Evolutionary conservation across 345 rosid genomes (phyloP).

Genomic region (Gossypium longicalyx): DNA sequence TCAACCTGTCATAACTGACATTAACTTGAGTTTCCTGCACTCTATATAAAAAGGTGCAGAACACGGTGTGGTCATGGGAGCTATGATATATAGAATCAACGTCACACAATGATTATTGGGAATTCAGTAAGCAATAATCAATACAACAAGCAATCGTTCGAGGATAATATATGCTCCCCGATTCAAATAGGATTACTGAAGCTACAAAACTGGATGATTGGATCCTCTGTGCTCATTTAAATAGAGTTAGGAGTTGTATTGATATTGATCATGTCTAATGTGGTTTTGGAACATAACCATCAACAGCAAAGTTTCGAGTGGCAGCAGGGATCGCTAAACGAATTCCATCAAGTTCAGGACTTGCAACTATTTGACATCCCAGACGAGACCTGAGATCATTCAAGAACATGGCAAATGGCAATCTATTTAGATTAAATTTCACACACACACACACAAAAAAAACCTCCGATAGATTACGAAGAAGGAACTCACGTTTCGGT

Average conservation of each 20-base stretch:
- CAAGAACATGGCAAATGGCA: not conserved
- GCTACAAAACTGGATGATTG: slow-evolving; percentile 34
- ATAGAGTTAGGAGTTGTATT: not conserved
- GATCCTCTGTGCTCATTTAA: slow-evolving; percentile 21
- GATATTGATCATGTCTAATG: slow-evolving; percentile 39
- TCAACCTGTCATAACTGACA: not conserved
- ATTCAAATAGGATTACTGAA: slow-evolving; percentile 3
- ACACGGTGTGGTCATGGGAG: not conserved
- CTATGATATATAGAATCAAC: not conserved
- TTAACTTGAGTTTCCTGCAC: not conserved
- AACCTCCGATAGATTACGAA: not conserved
- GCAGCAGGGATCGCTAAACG: slow-evolving; percentile 78
- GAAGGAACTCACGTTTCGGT: slow-evolving; percentile 66
- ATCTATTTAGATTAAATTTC: not conserved
- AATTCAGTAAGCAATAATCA: slow-evolving; percentile 1
- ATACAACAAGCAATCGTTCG: slow-evolving; percentile 1
- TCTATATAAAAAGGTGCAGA: not conserved
- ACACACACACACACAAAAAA: not conserved
- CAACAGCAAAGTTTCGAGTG: slow-evolving; percentile 84
- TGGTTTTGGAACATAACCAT: slow-evolving; percentile 80
- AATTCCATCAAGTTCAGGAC: slow-evolving; percentile 82
- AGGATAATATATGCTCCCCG: not conserved
- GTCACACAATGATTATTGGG: not conserved
- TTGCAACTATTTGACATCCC: slow-evolving; percentile 80
- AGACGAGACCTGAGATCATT: slow-evolving; percentile 52